Percentiles rank a stretch among this genome's conserved stretches.
Conservation (phyloP, 2,329 filamentous ascomycete genomes). For the Aspergillus tubingensis region DNA sequence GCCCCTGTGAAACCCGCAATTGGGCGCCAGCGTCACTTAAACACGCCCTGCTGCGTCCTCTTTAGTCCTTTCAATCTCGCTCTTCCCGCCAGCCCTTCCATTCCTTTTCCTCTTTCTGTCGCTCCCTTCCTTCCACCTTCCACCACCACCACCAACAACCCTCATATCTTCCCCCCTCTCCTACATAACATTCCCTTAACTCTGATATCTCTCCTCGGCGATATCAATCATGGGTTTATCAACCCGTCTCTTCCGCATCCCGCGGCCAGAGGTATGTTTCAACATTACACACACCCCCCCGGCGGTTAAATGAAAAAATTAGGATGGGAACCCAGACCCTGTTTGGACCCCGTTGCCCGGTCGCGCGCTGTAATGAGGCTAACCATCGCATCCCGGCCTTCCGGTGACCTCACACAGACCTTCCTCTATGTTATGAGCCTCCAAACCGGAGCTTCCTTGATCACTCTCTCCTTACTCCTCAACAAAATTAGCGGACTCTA, state of each 20-base stretch:
- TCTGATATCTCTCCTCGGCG: slow-evolving; percentile 19
- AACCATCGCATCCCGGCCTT: slow-evolving; percentile 14
- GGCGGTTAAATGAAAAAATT: neutral
- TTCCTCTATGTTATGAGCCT: slow-evolving; percentile 86
- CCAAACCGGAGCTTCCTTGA: slow-evolving; percentile 81
- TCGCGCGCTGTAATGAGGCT: slow-evolving; percentile 14
- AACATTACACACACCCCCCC: neutral
- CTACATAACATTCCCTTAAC: slow-evolving; percentile 1
- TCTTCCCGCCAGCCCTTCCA: slow-evolving; percentile 13
- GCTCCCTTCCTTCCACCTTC: slow-evolving; percentile 1
- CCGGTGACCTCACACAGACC: slow-evolving; percentile 55
- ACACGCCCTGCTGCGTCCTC: slow-evolving; percentile 9
- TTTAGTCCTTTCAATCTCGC: slow-evolving; percentile 11
- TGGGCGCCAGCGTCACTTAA: slow-evolving; percentile 12
- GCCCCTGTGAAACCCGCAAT: slow-evolving; percentile 19
- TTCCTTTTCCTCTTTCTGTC: slow-evolving; percentile 16
- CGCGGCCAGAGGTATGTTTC: slow-evolving; percentile 50
- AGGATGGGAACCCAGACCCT: neutral
- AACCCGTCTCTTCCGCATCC: slow-evolving; percentile 50
- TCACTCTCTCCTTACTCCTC: slow-evolving; percentile 78
- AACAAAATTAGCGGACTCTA: slow-evolving; percentile 93
- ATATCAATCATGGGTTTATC: slow-evolving; percentile 40
- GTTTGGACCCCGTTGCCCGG: slow-evolving; percentile 8
- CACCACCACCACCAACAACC: slow-evolving; percentile 2
- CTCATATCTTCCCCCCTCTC: neutral